Percentiles rank a stretch among this genome's conserved stretches.
These are phyloP conservation scores for Chenopodium album DNA, from an alignment of 148 eudicot genomes.

Conservation along the genomic window DNA sequence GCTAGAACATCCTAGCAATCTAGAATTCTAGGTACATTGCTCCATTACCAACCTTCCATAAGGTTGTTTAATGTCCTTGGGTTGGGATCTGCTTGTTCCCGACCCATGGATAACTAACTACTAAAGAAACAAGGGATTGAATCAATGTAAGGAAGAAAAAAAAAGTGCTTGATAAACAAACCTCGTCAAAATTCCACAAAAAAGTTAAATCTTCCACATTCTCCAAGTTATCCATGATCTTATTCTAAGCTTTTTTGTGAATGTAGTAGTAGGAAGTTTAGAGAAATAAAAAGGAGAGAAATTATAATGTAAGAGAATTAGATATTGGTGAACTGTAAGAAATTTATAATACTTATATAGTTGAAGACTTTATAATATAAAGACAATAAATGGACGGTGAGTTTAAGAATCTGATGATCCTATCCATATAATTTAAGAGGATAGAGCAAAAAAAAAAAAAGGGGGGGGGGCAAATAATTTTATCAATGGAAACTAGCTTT, in stretches of 20 bases:
- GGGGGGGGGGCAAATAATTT: neutral
- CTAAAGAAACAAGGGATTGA: neutral
- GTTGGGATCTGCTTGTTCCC: no score
- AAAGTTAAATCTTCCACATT: conserved; percentile 4
- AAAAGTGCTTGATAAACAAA: neutral
- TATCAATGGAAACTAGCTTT: neutral
- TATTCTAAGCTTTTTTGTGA: neutral
- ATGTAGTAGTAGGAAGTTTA: neutral
- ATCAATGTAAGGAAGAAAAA: no score
- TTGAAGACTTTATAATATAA: conserved; percentile 9
- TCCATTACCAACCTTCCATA: neutral
- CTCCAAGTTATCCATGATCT: conserved; percentile 9
- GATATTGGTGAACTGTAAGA: conserved; percentile 16
- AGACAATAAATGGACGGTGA: conserved; percentile 12
- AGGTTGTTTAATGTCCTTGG: no score
- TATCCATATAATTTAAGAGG: neutral
- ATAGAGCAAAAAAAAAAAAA: neutral
- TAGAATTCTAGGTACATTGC: neutral
- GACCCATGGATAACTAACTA: no score
- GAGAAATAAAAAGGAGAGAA: neutral
- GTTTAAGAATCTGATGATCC: neutral
- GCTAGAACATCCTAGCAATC: neutral
- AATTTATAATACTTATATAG: conserved; percentile 4
- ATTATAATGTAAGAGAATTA: neutral
- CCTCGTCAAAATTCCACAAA: conserved; percentile 20